Evolutionary conservation across 2,329 filamentous ascomycete genomes (phyloP).

Genomic region (Colletotrichum sp.): DNA sequence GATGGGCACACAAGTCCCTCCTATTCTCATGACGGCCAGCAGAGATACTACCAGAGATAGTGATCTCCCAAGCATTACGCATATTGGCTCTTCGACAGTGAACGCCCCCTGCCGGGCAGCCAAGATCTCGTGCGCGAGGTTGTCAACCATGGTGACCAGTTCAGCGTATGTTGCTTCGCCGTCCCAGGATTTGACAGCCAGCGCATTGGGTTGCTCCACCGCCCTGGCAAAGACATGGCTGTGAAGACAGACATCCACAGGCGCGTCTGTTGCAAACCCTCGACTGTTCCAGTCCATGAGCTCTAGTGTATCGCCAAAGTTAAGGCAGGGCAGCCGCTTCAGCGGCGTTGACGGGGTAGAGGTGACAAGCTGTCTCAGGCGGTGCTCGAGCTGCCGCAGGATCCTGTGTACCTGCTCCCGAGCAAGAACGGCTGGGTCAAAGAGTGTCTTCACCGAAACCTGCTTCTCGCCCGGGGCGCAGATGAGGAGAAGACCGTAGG

Average conservation of each 20-base stretch:
- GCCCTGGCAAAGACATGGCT: not conserved
- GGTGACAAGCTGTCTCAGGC: not conserved
- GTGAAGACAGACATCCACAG: not conserved
- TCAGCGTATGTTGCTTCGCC: not conserved
- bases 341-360: fast-evolving
- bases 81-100: not conserved
- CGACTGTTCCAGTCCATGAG: not conserved
- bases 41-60: not conserved
- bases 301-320: not conserved
- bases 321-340: not conserved
- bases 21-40: not conserved
- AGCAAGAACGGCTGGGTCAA: not conserved
- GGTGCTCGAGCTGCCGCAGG: not conserved
- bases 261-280: not conserved
- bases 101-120: not conserved
- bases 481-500: not conserved
- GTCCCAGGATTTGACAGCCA: not conserved
- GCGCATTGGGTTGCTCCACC: not conserved
- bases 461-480: not conserved
- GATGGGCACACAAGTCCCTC: not conserved
- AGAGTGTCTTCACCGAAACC: not conserved
- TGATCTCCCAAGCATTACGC: not conserved
- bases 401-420: not conserved
- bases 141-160: not conserved
- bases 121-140: not conserved